Evolutionary conservation across 495 filamentous ascomycete genomes (phyloP).

Genomic region (Trichoderma erinaceum): DNA sequence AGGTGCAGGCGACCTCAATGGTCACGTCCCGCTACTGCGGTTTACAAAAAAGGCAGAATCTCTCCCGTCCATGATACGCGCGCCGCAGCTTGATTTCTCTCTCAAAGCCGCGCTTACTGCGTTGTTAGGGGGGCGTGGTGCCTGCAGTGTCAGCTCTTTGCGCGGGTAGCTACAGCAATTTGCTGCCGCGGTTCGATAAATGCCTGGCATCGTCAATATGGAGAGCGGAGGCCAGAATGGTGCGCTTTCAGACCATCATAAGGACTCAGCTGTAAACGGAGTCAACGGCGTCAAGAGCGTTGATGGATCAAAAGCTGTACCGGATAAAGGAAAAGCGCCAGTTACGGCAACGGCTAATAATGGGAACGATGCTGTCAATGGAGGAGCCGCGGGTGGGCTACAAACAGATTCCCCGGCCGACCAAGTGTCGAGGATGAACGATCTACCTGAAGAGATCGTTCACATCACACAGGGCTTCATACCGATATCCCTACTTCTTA

Average conservation of each 20-base stretch:
- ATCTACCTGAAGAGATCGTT: slow-evolving; percentile 65
- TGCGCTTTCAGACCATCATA: slow-evolving; percentile 45
- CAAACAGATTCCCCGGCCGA: slow-evolving; percentile 17
- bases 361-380: slow-evolving; percentile 13
- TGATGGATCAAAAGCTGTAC: slow-evolving; percentile 7
- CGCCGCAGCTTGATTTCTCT: not conserved
- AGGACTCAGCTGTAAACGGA: slow-evolving; percentile 37
- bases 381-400: slow-evolving; percentile 15
- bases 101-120: not conserved
- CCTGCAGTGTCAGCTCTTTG: not conserved
- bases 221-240: slow-evolving; percentile 43
- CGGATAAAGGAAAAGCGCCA: slow-evolving; percentile 24
- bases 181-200: slow-evolving; percentile 21
- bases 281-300: slow-evolving; percentile 28
- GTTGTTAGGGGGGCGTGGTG: not conserved
- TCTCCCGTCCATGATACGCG: not conserved
- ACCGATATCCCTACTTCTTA: slow-evolving; percentile 61
- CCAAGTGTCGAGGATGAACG: slow-evolving; percentile 34
- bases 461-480: slow-evolving; percentile 74
- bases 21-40: not conserved
- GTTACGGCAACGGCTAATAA: not conserved
- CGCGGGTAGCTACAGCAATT: not conserved
- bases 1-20: not conserved
- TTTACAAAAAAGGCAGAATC: not conserved
- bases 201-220: slow-evolving; percentile 46